Evolutionary conservation across 2,329 filamentous ascomycete genomes (phyloP).

Genomic region (Epicoccum nigrum): DNA sequence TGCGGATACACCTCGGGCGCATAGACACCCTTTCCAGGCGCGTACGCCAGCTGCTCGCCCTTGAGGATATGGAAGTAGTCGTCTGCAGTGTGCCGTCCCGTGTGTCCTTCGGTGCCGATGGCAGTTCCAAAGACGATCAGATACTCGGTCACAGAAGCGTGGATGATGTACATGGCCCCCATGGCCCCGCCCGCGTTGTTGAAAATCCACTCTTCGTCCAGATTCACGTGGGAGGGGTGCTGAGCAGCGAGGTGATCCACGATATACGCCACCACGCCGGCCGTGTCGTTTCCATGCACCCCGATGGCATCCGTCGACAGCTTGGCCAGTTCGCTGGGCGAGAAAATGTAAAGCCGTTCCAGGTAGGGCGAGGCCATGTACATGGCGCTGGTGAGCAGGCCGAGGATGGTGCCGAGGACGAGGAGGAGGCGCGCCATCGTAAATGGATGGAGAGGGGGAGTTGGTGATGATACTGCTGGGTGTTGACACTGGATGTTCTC

Average conservation of each 20-base stretch:
- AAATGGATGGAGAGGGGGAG: too few relatives aligned
- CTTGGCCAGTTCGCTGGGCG: conserved; percentile 69
- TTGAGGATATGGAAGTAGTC: conserved; percentile 93
- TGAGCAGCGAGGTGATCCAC: conserved; percentile 65
- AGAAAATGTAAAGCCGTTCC: conserved; percentile 73
- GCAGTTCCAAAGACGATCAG: conserved; percentile 58
- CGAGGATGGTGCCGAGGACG: conserved; percentile 31
- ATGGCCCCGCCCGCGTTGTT: conserved; percentile 92
- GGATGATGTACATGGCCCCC: conserved; percentile 90
- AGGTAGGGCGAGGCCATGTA: conserved; percentile 39
- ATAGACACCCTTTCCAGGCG: conserved; percentile 64
- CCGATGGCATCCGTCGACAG: conserved; percentile 70
- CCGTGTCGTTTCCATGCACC: conserved; percentile 76
- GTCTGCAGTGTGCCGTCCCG: conserved; percentile 83
- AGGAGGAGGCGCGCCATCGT: conserved; percentile 29
- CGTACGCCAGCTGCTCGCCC: conserved; percentile 78
- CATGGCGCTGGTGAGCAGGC: conserved; percentile 30
- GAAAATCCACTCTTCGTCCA: conserved; percentile 83
- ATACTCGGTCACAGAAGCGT: conserved; percentile 80
- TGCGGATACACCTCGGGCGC: conserved; percentile 72
- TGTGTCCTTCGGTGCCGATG: conserved; percentile 85
- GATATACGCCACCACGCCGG: conserved; percentile 71
- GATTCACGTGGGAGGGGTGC: conserved; percentile 62
- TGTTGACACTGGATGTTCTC: too few relatives aligned
- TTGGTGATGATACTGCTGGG: not conserved